Conservation (phyloP, 805 yeast species). For the Saccharomycopsis sp. region DNA sequence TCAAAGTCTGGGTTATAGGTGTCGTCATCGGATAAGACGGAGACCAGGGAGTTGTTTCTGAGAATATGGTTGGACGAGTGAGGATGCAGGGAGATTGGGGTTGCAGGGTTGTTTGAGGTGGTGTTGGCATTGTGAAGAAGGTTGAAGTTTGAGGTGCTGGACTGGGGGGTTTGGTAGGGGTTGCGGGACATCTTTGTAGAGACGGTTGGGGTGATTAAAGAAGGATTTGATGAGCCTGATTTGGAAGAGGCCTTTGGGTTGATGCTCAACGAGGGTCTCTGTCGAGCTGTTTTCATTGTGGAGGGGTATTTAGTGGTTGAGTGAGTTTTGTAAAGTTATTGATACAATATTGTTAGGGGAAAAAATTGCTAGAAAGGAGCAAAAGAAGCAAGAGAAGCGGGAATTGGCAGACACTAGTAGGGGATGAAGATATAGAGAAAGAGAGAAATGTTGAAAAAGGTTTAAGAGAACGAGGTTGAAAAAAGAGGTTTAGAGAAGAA, state of each 20-base stretch:
- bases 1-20: too few relatives aligned
- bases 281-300: constrained; percentile 17
- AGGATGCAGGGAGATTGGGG: constrained; percentile 8
- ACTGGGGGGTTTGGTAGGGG: constrained; percentile 21
- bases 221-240: too few relatives aligned
- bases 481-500: too few relatives aligned
- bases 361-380: too few relatives aligned
- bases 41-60: constrained; percentile 10
- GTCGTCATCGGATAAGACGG: constrained; percentile 17
- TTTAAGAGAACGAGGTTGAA: too few relatives aligned
- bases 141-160: constrained; percentile 16
- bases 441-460: too few relatives aligned
- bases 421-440: too few relatives aligned
- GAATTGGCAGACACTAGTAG: too few relatives aligned
- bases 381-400: too few relatives aligned
- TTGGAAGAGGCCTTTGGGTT: constrained; percentile 14
- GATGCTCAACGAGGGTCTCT: constrained; percentile 20
- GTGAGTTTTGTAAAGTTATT: too few relatives aligned
- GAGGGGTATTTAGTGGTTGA: too few relatives aligned
- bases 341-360: too few relatives aligned
- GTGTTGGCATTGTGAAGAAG: constrained; percentile 10
- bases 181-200: not conserved
- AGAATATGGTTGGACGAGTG: not conserved
- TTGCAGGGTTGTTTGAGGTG: constrained; percentile 7
- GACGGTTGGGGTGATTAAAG: not conserved